Conservation (phyloP, 306 rosid genomes). For the Potentilla sterilis region DNA sequence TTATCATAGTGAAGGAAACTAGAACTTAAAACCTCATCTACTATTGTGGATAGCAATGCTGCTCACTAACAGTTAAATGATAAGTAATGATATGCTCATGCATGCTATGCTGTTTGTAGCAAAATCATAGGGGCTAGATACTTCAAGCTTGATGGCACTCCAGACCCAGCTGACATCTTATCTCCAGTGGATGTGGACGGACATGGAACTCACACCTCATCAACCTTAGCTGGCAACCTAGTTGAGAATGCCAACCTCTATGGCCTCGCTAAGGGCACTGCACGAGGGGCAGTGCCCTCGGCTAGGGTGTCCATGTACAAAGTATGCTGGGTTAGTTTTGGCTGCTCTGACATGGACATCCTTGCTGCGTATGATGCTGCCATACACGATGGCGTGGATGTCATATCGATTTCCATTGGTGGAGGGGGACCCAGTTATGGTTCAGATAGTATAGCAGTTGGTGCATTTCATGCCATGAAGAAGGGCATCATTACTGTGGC, state of each 20-base stretch:
- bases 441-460: slow-evolving; percentile 56
- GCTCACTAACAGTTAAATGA: neutral
- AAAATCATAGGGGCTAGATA: slow-evolving; percentile 81
- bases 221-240: slow-evolving; percentile 59
- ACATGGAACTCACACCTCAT: slow-evolving; percentile 90
- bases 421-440: slow-evolving; percentile 48
- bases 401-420: slow-evolving; percentile 77
- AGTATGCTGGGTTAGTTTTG: slow-evolving; percentile 67
- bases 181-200: slow-evolving; percentile 74
- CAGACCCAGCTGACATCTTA: slow-evolving; percentile 49
- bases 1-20: neutral
- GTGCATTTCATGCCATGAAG: slow-evolving; percentile 80
- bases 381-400: slow-evolving; percentile 79
- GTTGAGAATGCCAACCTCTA: slow-evolving; percentile 62
- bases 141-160: slow-evolving; percentile 64
- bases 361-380: slow-evolving; percentile 92
- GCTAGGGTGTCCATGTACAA: slow-evolving; percentile 82
- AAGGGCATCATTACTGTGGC: slow-evolving; percentile 75
- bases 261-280: slow-evolving; percentile 68
- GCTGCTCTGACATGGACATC: slow-evolving; percentile 83
- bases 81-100: neutral
- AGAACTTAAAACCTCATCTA: neutral
- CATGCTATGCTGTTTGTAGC: slow-evolving; percentile 31
- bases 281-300: slow-evolving; percentile 75
- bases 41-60: neutral